Evolutionary conservation across 1,139 yeast genomes (phyloP), one percentile per base, ranked within the genome.

Genomic region (Yamadazyma taylorii): DNA sequence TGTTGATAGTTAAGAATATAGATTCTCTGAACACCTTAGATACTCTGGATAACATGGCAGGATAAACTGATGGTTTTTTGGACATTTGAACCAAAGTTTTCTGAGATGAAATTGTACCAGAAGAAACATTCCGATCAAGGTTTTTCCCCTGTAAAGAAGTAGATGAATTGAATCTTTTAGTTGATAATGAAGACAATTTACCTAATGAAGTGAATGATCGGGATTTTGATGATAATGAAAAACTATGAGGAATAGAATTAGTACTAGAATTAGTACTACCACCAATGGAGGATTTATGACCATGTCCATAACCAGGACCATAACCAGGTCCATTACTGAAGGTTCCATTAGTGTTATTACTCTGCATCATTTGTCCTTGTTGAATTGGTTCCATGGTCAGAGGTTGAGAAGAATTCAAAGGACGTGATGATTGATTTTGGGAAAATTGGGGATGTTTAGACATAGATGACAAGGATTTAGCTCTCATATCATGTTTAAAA

Each of bases 21-120:
- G 81, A 69, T 46, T 85, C 88, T 46, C 82, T 78, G 58, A 92
- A 89, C 15, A 80, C 77, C 19, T 75, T 76, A 0, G 97, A 95
- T 10, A 94, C 97, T 40, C 81, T 75, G 1, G 97, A 88, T 17
- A 92, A 66, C 53, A 88, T 54, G 1, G 97, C 97, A 1, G 97
- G 97, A 58, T 92, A 89, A 3, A 89, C 89, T 16, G 71, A 60
- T 3, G 94, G 90, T 37, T 73, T 75, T 40, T 69, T 71, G 8
- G 75, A 56, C 9, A 75, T 60, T 28, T 42, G 50, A 12, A 44
- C 42, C 17, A 47, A 38, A 0, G 81, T 66, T 30, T 75, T 56
- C 24, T 61, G 50, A 11, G 61, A 53, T n/a, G 55, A 51, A 4
- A 64, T 35, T 0, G 71, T 63, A 3, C 62, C 55, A 15, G 53